Evolutionary conservation across 495 filamentous ascomycete genomes (phyloP).

Genomic region (Talaromyces trachyspermus): DNA sequence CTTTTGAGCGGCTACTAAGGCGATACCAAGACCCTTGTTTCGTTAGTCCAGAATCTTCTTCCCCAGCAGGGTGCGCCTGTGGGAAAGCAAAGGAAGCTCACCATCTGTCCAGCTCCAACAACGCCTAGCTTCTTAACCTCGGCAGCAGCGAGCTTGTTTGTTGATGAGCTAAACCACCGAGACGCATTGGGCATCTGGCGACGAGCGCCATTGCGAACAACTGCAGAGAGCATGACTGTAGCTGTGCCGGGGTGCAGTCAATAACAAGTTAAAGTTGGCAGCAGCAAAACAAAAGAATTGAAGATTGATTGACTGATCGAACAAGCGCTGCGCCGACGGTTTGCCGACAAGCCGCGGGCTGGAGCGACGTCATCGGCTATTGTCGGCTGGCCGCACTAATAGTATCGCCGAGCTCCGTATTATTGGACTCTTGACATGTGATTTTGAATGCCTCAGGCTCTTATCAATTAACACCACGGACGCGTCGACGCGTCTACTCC

Average conservation of each 20-base stretch:
- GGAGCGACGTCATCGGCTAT: conserved; percentile 41
- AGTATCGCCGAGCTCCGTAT: not conserved
- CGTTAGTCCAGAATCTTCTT: not conserved
- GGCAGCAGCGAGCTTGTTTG: conserved; percentile 36
- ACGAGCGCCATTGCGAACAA: conserved; percentile 21
- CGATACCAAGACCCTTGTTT: conserved; percentile 87
- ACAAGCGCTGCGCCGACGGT: conserved; percentile 8
- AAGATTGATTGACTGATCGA: not conserved
- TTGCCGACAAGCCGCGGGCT: conserved; percentile 27
- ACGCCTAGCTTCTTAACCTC: conserved; percentile 89
- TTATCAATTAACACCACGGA: conserved; percentile 1
- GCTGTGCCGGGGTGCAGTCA: not conserved
- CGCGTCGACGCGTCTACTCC: conserved; percentile 5
- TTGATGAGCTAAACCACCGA: conserved; percentile 37
- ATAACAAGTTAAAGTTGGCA: conserved; percentile 5
- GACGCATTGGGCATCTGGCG: conserved; percentile 25
- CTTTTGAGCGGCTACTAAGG: conserved; percentile 83
- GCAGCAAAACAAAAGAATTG: conserved; percentile 7
- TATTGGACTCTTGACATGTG: no score
- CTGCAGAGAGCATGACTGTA: conserved; percentile 27
- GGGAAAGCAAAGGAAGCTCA: conserved; percentile 27
- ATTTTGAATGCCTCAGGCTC: not conserved
- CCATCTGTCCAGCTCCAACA: conserved; percentile 95
- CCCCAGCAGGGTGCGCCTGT: not conserved
- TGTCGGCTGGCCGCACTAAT: conserved; percentile 25